phyloP scores from a whole-genome alignment of 192 early-diverging fungal species.

The Coemansia sp. region DNA sequence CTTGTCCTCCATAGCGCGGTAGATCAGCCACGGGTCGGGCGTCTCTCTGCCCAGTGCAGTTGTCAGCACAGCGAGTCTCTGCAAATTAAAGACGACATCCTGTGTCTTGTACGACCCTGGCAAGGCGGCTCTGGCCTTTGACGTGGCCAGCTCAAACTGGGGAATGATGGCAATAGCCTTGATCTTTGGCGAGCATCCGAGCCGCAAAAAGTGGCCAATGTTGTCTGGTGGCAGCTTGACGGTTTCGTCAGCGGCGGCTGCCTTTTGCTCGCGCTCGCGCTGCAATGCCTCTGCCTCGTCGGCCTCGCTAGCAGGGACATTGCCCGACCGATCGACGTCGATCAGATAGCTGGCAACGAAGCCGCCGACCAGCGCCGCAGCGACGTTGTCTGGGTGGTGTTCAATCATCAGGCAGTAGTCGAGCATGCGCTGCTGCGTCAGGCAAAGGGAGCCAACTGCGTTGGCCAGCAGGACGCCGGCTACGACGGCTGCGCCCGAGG shows the following conservation, averaged over 20 bases:
- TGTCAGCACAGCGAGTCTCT: conserved; percentile 91
- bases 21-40: conserved; percentile 78
- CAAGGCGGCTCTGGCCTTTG: conserved; percentile 86
- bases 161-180: conserved; percentile 82
- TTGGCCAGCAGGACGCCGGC: conserved; percentile 89
- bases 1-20: conserved; percentile 93
- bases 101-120: conserved; percentile 73
- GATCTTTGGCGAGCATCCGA: conserved; percentile 72
- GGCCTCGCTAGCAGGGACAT: conserved; percentile 42
- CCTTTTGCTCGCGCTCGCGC: conserved; percentile 24
- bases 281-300: conserved; percentile 11
- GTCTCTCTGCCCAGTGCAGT: conserved; percentile 74
- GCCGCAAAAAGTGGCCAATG: conserved; percentile 69
- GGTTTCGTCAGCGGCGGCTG: conserved; percentile 10
- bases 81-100: conserved; percentile 94
- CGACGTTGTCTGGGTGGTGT: conserved; percentile 97
- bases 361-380: conserved; percentile 92
- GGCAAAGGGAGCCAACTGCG: conserved; percentile 65
- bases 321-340: conserved; percentile 49
- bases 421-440: conserved; percentile 79
- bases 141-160: conserved; percentile 92
- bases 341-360: conserved; percentile 88
- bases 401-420: conserved; percentile 94
- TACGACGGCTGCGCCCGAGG: conserved; percentile 94
- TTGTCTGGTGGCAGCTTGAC: conserved; percentile 60